Percentiles rank a stretch among this genome's conserved stretches.
Conservation (phyloP, 192 early-diverging fungal genomes). For the Coemansia sp. region DNA sequence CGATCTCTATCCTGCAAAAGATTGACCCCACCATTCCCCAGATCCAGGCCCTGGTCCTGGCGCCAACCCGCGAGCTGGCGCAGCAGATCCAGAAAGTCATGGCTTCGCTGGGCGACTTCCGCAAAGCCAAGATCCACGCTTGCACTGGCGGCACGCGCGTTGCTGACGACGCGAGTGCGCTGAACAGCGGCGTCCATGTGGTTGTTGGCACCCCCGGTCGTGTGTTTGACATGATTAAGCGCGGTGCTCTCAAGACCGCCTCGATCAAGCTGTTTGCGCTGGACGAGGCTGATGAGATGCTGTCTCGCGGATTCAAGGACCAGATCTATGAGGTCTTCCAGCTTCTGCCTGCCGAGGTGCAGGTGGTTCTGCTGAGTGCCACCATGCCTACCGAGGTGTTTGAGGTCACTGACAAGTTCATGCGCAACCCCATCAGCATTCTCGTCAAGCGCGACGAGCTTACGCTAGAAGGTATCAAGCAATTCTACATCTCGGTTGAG, state of each 20-base stretch:
- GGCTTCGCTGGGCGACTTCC: slow-evolving; percentile 90
- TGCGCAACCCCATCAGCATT: slow-evolving; percentile 98
- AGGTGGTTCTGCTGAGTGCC: slow-evolving; percentile 95
- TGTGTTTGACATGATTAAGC: slow-evolving; percentile 98
- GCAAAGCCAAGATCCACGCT: slow-evolving; percentile 89
- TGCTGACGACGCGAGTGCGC: slow-evolving; percentile 80
- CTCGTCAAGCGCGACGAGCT: slow-evolving; percentile 97
- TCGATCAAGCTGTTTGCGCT: slow-evolving; percentile 96
- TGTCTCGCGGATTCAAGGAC: slow-evolving; percentile 97
- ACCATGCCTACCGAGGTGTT: slow-evolving; percentile 95
- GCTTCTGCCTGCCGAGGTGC: slow-evolving; percentile 79
- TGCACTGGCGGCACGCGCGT: slow-evolving; percentile 97
- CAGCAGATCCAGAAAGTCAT: slow-evolving; percentile 97
- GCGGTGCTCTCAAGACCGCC: slow-evolving; percentile 75
- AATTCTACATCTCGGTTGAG: slow-evolving; percentile 98
- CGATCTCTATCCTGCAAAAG: slow-evolving; percentile 95
- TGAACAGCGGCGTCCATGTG: slow-evolving; percentile 80
- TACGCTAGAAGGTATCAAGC: slow-evolving; percentile 92
- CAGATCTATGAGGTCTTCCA: slow-evolving; percentile 97
- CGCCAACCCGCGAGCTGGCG: slow-evolving; percentile 98
- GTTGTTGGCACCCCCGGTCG: slow-evolving; percentile 98
- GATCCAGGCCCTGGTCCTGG: slow-evolving; percentile 93
- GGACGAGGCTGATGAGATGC: slow-evolving; percentile 99
- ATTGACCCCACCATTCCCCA: slow-evolving; percentile 72
- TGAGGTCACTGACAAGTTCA: slow-evolving; percentile 95